phyloP scores from a whole-genome alignment of 192 early-diverging fungal genomes.

The Dissophora globulifera region DNA sequence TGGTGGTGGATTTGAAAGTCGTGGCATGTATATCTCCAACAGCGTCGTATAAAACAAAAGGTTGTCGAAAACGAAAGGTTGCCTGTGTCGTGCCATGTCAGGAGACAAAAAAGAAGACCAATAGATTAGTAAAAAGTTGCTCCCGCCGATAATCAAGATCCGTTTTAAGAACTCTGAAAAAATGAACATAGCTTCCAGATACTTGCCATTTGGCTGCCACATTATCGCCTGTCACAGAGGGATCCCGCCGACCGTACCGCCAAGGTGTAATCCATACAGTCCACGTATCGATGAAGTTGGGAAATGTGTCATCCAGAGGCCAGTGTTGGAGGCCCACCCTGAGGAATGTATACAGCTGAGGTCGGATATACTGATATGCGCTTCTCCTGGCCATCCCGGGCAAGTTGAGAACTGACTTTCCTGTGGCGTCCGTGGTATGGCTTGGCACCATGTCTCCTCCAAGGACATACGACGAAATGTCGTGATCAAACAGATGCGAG shows the following conservation, averaged over 20 bases:
- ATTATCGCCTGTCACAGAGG: conserved; percentile 17
- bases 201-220: conserved; percentile 45
- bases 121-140: no score
- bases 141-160: no score
- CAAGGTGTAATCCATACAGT: conserved; percentile 48
- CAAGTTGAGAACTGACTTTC: conserved; percentile 31
- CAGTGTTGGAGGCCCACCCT: conserved; percentile 28
- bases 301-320: conserved; percentile 43
- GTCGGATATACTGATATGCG: conserved; percentile 43
- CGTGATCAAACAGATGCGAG: conserved; percentile 25
- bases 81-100: conserved; percentile 11
- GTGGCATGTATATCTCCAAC: conserved; percentile 29
- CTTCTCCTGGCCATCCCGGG: conserved; percentile 44
- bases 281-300: conserved; percentile 36
- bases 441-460: conserved; percentile 34
- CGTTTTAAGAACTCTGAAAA: no score
- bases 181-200: neutral
- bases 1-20: conserved; percentile 32
- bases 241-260: conserved; percentile 40
- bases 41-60: conserved; percentile 42
- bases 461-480: conserved; percentile 36
- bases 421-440: conserved; percentile 15
- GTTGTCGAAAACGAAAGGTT: conserved; percentile 48
- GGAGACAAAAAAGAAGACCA: neutral
- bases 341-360: conserved; percentile 39